Evolutionary conservation across 306 rosid species (phyloP), one percentile per base, ranked within the genome.

Genomic region (Acacia confusa): DNA sequence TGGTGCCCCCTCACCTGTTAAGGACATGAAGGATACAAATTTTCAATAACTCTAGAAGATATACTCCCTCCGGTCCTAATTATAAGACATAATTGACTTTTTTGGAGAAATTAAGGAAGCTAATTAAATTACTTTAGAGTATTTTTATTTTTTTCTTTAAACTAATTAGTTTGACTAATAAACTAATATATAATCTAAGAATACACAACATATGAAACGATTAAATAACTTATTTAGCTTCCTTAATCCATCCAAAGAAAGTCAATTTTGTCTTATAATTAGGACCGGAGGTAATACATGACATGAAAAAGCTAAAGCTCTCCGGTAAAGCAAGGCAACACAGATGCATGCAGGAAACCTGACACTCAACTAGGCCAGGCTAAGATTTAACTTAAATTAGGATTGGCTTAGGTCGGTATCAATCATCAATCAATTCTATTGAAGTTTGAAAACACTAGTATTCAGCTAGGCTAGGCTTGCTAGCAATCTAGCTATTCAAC

Each of bases 1-100:
- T 14, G 89, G 96, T 66, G 97, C 94, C 16, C 98, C 98, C 79
- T 93, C 98, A 63, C 97, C 99, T 96, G 79, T 45, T 65, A 65
- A 22, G 64, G 63, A 65, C 36, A 79, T 16, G 32, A 40, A 79
- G 67, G 1, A 40, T 27, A 48, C 40, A 85, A 14, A 40, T 25
- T 8, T 74, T 72, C 25, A 24, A 53, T 22, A 85, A 68, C 45
- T 48, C 38, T 17, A 36, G 8, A 40, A 22, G 74, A 68, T 66
- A 30, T 41, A n/a, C n/a, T n/a, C n/a, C n/a, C n/a, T n/a, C n/a
- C n/a, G n/a, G n/a, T n/a, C n/a, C n/a, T n/a, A n/a, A n/a, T n/a
- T n/a, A n/a, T n/a, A n/a, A n/a, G n/a, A n/a, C n/a, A n/a, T n/a
- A n/a, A n/a, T n/a, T n/a, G n/a, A n/a, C n/a, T n/a, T n/a, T n/a